These are phyloP conservation scores for Clavispora asparagi DNA, from an alignment of 805 yeast genomes.

Conservation along the genomic window DNA sequence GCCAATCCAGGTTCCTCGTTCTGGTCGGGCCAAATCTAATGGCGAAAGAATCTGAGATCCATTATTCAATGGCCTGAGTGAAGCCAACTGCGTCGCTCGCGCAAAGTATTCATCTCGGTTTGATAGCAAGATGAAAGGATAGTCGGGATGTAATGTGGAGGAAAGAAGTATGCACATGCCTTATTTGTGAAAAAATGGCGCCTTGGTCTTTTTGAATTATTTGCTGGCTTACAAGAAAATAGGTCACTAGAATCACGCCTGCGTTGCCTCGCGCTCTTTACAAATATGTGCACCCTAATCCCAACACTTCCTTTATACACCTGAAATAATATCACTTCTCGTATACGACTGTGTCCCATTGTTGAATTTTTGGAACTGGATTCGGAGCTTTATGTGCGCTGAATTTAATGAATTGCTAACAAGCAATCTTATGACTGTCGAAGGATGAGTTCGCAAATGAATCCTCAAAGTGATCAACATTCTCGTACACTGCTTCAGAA, in stretches of 20 bases:
- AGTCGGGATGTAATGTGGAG: conserved; percentile 64
- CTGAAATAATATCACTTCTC: background rate
- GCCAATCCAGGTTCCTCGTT: conserved; percentile 93
- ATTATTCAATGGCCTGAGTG: conserved; percentile 26
- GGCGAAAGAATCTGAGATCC: conserved; percentile 53
- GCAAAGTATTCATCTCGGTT: conserved; percentile 83
- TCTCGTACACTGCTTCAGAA: background rate
- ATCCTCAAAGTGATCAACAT: background rate
- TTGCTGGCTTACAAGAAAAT: background rate
- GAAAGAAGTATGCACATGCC: conserved; percentile 76
- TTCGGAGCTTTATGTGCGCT: no score
- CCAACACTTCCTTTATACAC: background rate
- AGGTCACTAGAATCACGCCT: background rate
- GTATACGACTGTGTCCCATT: background rate
- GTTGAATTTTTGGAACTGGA: no score
- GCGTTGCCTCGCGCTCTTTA: background rate
- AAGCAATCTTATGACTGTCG: conserved; percentile 2
- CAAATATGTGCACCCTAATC: background rate
- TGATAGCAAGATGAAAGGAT: conserved; percentile 69
- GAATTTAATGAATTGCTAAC: background rate
- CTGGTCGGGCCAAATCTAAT: conserved; percentile 62
- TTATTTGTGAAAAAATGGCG: background rate
- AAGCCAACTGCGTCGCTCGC: conserved; percentile 65
- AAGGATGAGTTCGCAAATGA: background rate
- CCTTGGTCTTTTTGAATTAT: no score